Evolutionary conservation across 2,329 filamentous ascomycete genomes (phyloP), one percentile per base, ranked within the genome.

Genomic region (Waltergamsia citrina): DNA sequence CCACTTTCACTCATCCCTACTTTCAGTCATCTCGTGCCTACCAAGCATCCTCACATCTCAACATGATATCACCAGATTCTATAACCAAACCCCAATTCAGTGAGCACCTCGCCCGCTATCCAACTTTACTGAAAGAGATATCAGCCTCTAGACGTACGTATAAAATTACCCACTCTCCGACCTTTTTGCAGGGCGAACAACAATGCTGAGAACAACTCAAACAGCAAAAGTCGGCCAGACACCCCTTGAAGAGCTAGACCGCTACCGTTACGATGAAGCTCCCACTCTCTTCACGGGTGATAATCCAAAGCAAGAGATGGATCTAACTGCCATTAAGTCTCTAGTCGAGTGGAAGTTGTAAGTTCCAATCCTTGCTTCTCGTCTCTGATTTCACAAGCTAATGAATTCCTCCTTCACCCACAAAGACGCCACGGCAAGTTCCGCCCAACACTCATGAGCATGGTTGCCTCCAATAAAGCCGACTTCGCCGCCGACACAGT

Each of bases 331-430:
- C 45, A 60, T 84, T 22, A 67, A 73, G 44, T 60, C 47, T 15
- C 62, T 85, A 4, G 70, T 84, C 8, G 69, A 80, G 30, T 85
- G 81, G 80, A 85, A 85, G 52, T 60, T 85, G 74, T 82, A 59
- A 50, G 74, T 57, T 29, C 6, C 17, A 19, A 16, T 26, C 14
- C 30, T 10, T 23, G 3, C 18, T n/a, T 15, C 17, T n/a, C 10
- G 6, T 23, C 23, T 15, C 9, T 21, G 17, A 12, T 34, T 6
- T 5, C 7, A 14, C 24, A 11, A n/a, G n/a, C n/a, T n/a, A n/a
- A n/a, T n/a, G n/a, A n/a, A n/a, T n/a, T n/a, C 18, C 30, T 12
- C 20, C 3, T 23, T n/a, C 6, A 6, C 18, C n/a, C 31, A 14
- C 32, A 21, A 21, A 74, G 70, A 32, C 70, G 67, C 26, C 75